phyloP scores from a whole-genome alignment of 768 basidiomycete species.

The Hypholoma sublateritium region DNA sequence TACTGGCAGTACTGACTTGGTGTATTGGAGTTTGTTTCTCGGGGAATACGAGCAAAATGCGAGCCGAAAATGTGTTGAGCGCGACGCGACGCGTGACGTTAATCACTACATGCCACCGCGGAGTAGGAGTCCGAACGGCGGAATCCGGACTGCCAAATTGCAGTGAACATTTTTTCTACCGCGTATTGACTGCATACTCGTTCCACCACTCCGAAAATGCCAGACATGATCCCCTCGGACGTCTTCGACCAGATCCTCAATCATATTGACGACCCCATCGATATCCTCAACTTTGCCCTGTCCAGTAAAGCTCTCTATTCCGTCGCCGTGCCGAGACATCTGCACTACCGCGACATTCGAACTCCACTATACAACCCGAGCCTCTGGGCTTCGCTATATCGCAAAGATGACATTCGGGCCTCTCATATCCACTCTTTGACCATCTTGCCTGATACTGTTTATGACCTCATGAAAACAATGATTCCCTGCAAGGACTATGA shows the following conservation, averaged over 20 bases:
- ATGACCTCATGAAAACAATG: neutral
- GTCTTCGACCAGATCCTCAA: conserved; percentile 4
- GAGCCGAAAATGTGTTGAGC: too few relatives aligned
- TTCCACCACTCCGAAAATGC: neutral
- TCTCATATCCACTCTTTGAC: conserved; percentile 7
- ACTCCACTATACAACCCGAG: neutral
- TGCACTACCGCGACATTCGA: conserved; percentile 13
- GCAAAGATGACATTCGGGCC: conserved; percentile 6
- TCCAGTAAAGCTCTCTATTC: conserved; percentile 6
- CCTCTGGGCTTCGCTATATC: conserved; percentile 10
- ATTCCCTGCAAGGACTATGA: neutral
- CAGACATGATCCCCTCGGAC: neutral
- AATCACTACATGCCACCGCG: too few relatives aligned
- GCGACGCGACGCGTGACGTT: too few relatives aligned
- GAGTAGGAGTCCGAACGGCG: too few relatives aligned
- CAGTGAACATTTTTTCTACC: too few relatives aligned
- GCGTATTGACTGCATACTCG: too few relatives aligned
- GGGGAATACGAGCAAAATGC: too few relatives aligned
- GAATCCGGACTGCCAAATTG: too few relatives aligned
- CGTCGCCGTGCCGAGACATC: conserved; percentile 10
- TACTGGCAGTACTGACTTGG: too few relatives aligned
- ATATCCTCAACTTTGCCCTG: conserved; percentile 12
- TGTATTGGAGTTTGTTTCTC: too few relatives aligned
- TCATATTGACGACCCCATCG: conserved; percentile 1
- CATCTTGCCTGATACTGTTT: conserved; percentile 3